Evolutionary conservation across 2,329 filamentous ascomycete species (phyloP).

Genomic region (Xylaria sp.): DNA sequence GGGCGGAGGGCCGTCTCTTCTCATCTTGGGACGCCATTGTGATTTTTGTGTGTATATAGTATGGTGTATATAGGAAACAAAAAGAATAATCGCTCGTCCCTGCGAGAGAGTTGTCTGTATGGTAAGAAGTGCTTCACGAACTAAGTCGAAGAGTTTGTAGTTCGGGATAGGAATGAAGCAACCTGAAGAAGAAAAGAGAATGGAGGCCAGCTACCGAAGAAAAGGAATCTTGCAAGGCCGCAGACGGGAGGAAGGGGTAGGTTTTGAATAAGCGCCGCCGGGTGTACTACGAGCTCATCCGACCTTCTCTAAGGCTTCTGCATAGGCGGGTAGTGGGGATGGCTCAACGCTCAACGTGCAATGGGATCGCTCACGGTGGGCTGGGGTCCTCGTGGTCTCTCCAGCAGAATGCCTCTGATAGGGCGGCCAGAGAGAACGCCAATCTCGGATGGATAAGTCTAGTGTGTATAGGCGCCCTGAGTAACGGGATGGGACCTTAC

Average conservation of each 20-base stretch:
- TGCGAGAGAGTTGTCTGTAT: slow-evolving; percentile 40
- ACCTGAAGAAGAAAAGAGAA: slow-evolving; percentile 52
- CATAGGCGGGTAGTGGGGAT: slow-evolving; percentile 55
- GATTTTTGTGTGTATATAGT: slow-evolving; percentile 42
- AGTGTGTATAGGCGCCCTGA: slow-evolving; percentile 59
- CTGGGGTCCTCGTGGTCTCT: slow-evolving; percentile 53
- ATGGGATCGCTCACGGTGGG: slow-evolving; percentile 55
- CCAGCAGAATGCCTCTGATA: slow-evolving; percentile 55
- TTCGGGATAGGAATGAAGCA: slow-evolving; percentile 53
- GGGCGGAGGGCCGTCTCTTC: slow-evolving; percentile 66
- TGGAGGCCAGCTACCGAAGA: slow-evolving; percentile 68
- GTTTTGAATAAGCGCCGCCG: slow-evolving; percentile 64
- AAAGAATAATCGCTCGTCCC: slow-evolving; percentile 53
- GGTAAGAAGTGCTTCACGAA: slow-evolving; percentile 46
- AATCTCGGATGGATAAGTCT: slow-evolving; percentile 55
- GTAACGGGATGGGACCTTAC: slow-evolving; percentile 52
- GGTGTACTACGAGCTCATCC: slow-evolving; percentile 50
- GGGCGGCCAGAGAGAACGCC: slow-evolving; percentile 52
- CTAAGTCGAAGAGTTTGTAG: slow-evolving; percentile 44
- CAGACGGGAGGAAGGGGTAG: slow-evolving; percentile 56
- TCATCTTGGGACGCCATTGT: slow-evolving; percentile 58
- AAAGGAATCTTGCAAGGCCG: slow-evolving; percentile 52
- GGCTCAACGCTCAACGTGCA: slow-evolving; percentile 51
- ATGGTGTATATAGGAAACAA: slow-evolving; percentile 45
- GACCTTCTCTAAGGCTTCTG: slow-evolving; percentile 49